Conservation (phyloP, 1,139 yeast genomes). For the Hyphopichia khmerensis region DNA sequence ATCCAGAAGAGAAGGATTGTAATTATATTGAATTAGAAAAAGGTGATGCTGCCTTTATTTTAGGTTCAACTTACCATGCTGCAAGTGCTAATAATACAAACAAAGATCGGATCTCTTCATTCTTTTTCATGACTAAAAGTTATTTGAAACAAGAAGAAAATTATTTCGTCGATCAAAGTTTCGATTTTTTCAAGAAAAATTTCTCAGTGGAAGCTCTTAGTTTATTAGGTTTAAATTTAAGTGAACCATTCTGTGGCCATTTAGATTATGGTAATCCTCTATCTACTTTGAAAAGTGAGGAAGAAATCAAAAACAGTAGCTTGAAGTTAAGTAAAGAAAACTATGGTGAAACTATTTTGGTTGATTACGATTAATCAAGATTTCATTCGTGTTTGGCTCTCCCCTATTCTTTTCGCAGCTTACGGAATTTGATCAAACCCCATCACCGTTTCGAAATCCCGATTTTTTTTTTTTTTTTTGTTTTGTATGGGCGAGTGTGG, state of each 20-base stretch:
- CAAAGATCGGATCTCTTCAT: constrained; percentile 17
- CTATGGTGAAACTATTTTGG: constrained; percentile 2
- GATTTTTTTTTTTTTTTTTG: not conserved
- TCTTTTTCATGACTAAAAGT: constrained; percentile 24
- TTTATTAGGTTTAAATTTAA: constrained; percentile 11
- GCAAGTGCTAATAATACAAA: constrained; percentile 25
- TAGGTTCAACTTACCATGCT: constrained; percentile 24
- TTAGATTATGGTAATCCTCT: constrained; percentile 15
- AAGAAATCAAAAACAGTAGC: not conserved
- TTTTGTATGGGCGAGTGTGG: not conserved
- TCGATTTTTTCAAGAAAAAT: constrained; percentile 14
- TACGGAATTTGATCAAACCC: not conserved
- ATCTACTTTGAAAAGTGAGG: constrained; percentile 6
- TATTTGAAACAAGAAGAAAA: constrained; percentile 25
- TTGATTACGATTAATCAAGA: not conserved
- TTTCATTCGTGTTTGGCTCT: no score
- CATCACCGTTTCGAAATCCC: not conserved
- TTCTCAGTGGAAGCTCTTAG: constrained; percentile 11
- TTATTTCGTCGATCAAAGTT: constrained; percentile 12
- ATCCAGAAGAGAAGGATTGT: constrained; percentile 18
- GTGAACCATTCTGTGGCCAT: constrained; percentile 17
- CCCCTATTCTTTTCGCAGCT: not conserved
- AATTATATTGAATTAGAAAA: constrained; percentile 21
- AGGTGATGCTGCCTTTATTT: constrained; percentile 27
- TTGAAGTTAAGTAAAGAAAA: constrained; percentile 1